Base-by-base conservation (phyloP, 2,329 filamentous ascomycete species). In the Diplodia intermedia region DNA sequence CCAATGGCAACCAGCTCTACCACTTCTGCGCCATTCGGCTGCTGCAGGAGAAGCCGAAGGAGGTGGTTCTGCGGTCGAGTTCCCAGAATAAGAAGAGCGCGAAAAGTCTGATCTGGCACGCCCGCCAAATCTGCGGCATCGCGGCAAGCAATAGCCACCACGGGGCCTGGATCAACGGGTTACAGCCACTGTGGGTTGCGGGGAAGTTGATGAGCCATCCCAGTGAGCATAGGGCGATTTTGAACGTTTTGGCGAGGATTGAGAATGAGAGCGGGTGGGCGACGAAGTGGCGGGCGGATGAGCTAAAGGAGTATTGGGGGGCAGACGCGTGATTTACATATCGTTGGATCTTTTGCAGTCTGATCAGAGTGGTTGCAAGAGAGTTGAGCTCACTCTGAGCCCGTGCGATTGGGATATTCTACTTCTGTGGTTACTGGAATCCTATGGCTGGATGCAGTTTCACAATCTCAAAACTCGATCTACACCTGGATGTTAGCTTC, bases 231-330 rank as follows among this genome's bases (percentile, higher is more conserved):
- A 76, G 68, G 63, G 82, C 72, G 67, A 84, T 87, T n/a, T 43
- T 86, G 12, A 78, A 82, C 12, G 75, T 85, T 15, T 72, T 85
- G 53, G 80, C 80, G 18, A 77, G 78, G 29, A 86, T 87, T 40
- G 85, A 86, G 75, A 76, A 76, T 33, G 83, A 85, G 70, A 84
- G 81, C 7, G 85, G 85, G 0, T 87, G 85, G 84, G 80, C 81
- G 3, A 86, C 85, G 0, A 78, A 79, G 69, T 87, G 85, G 85
- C 75, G 85, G 52, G 82, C 80, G 0, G 82, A 86, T 18, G 85
- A 87, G 73, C 60, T 87, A 56, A 82, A 80, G 55, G 81, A 83
- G 60, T 83, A 83, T 67, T 87, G 84, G 85, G 84, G 84, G 0
- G 36, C 23, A 20, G 55, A 36, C 7, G 23, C 55, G 1, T 60